A percentile compares a stretch with the other conserved stretches of the same genome.
Evolutionary conservation across 352 stramenopile species (phyloP).

Genomic region (Phytophthora idaei): DNA sequence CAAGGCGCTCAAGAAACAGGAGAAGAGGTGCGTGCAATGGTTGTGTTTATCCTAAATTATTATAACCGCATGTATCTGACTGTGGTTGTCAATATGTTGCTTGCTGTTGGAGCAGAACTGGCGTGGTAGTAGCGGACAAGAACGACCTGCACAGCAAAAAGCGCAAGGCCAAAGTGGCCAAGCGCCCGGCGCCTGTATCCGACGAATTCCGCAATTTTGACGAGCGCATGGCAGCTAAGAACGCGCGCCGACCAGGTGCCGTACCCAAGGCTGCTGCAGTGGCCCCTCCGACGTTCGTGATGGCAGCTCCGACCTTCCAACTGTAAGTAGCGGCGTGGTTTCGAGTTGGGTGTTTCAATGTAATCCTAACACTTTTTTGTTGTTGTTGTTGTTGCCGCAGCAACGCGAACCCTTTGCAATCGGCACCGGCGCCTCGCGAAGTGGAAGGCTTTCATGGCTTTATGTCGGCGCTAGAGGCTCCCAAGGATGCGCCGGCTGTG

Average conservation of each 20-base stretch:
- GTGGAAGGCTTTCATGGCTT: constrained; percentile 78
- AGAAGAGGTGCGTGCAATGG: constrained; percentile 44
- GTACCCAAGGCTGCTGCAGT: constrained; percentile 37
- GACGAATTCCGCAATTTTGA: constrained; percentile 82
- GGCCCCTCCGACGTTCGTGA: constrained; percentile 61
- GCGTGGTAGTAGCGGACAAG: constrained; percentile 45
- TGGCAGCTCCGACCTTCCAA: constrained; percentile 71
- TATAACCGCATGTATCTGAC: not conserved
- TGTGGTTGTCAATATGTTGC: not conserved
- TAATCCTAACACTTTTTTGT: constrained; percentile 1
- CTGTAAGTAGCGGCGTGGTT: constrained; percentile 46
- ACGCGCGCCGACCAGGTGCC: constrained; percentile 25
- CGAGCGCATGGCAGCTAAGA: constrained; percentile 68
- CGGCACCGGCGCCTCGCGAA: constrained; percentile 32
- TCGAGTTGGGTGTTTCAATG: not conserved
- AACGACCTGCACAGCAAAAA: constrained; percentile 38
- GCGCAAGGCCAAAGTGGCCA: constrained; percentile 33
- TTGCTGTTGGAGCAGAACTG: constrained; percentile 27
- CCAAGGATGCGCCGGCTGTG: constrained; percentile 40
- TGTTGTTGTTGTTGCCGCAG: constrained; percentile 9
- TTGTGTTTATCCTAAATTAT: not conserved
- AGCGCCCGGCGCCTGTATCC: constrained; percentile 41
- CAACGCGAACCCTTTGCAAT: constrained; percentile 33
- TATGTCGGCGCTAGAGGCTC: constrained; percentile 59
- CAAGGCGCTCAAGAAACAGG: constrained; percentile 72